Evolutionary conservation across 2,329 filamentous ascomycete genomes (phyloP).

Genomic region (Stachybotrys elegans): DNA sequence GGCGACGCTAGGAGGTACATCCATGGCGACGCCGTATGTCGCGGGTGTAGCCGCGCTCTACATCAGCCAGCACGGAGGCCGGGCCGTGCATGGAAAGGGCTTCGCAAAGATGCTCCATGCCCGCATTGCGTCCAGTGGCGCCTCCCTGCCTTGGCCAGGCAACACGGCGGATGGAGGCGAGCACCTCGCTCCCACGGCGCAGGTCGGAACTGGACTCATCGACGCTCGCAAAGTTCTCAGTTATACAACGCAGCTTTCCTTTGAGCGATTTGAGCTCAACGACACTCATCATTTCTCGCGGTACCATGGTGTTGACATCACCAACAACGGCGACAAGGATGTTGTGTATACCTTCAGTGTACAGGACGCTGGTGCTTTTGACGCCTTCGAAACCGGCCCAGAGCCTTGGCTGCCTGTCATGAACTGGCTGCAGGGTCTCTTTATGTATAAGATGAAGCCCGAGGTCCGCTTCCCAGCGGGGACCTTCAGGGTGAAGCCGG

Average conservation of each 20-base stretch:
- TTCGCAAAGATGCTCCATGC: conserved; percentile 10
- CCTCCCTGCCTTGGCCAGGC: conserved; percentile 2
- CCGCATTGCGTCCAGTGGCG: conserved; percentile 11
- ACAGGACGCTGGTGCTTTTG: background rate
- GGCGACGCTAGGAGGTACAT: conserved; percentile 28
- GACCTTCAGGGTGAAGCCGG: background rate
- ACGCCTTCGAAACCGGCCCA: background rate
- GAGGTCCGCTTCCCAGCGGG: background rate
- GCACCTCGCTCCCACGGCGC: background rate
- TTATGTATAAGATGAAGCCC: conserved; percentile 2
- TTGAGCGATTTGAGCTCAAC: conserved; percentile 1
- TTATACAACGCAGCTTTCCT: background rate
- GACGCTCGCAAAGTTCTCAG: background rate
- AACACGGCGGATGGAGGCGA: background rate
- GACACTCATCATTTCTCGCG: background rate
- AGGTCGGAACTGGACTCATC: conserved; percentile 1
- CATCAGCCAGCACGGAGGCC: conserved; percentile 17
- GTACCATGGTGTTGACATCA: conserved; percentile 1
- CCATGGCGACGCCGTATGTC: conserved; percentile 40
- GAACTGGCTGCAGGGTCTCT: background rate
- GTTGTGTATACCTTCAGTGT: background rate
- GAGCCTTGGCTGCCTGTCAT: background rate
- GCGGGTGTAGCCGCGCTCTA: conserved; percentile 28
- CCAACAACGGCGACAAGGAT: conserved; percentile 1
- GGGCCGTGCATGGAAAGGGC: conserved; percentile 9